A percentile compares a stretch with the other conserved stretches of the same genome.
Evolutionary conservation across 208 protist species (phyloP).

Genomic region (Trypanosoma melophagium): DNA sequence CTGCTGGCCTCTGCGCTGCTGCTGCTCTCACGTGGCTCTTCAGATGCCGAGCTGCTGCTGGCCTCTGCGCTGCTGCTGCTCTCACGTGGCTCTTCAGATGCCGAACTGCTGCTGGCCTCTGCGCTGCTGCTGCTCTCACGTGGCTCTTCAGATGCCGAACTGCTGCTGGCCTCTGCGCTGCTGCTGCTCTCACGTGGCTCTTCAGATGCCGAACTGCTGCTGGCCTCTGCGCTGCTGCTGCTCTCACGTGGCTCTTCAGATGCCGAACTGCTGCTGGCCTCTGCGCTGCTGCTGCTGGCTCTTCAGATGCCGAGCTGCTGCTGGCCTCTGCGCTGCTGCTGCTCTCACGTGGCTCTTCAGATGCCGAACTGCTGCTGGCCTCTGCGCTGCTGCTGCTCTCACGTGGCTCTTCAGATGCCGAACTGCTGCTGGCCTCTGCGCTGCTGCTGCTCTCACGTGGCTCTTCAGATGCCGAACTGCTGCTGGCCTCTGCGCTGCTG

Average conservation of each 20-base stretch:
- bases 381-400: background rate
- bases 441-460: no score
- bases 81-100: background rate
- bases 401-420: background rate
- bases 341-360: background rate
- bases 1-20: background rate
- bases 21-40: background rate
- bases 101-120: background rate
- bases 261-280: background rate
- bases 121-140: background rate
- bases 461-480: no score
- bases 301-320: background rate
- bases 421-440: no score
- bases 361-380: background rate
- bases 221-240: background rate
- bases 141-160: background rate
- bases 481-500: no score
- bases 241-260: background rate
- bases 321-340: background rate
- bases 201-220: background rate
- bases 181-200: background rate
- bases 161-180: background rate
- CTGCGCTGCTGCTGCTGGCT: no score
- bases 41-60: background rate
- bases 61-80: no score